Conservation (phyloP, 1,139 yeast genomes). For the Magnusiomyces paraingens region DNA sequence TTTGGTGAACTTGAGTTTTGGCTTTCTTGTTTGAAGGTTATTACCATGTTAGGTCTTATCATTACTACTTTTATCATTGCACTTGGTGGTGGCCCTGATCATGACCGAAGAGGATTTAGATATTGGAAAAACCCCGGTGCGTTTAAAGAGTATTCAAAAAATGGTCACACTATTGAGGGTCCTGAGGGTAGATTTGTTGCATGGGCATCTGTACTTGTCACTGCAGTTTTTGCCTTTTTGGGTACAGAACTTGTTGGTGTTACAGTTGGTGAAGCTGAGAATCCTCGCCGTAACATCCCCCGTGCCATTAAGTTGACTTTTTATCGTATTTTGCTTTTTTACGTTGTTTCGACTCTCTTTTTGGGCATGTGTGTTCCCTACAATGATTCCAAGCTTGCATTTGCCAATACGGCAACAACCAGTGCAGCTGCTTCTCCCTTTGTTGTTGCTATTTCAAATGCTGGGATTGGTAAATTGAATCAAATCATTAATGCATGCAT, state of each 20-base stretch:
- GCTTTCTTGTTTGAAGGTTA: conserved; percentile 59
- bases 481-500: conserved; percentile 65
- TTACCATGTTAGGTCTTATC: conserved; percentile 67
- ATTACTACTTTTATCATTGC: conserved; percentile 61
- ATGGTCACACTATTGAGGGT: conserved; percentile 28
- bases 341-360: conserved; percentile 42
- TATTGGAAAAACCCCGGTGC: conserved; percentile 64
- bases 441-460: conserved; percentile 53
- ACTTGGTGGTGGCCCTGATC: conserved; percentile 66
- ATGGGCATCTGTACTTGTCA: conserved; percentile 57
- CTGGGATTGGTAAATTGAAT: conserved; percentile 54
- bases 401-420: conserved; percentile 23
- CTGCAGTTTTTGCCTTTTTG: conserved; percentile 45
- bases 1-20: conserved; percentile 67
- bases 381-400: conserved; percentile 18
- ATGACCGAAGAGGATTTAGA: conserved; percentile 59
- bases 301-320: conserved; percentile 74
- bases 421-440: conserved; percentile 73
- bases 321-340: conserved; percentile 46
- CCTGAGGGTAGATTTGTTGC: conserved; percentile 54
- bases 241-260: conserved; percentile 79
- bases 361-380: conserved; percentile 45
- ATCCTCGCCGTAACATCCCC: conserved; percentile 74
- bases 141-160: conserved; percentile 40
- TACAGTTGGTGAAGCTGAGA: conserved; percentile 66